Base-by-base conservation (phyloP, 371 early-diverging fungal genomes). In the Funneliformis caledonium region DNA sequence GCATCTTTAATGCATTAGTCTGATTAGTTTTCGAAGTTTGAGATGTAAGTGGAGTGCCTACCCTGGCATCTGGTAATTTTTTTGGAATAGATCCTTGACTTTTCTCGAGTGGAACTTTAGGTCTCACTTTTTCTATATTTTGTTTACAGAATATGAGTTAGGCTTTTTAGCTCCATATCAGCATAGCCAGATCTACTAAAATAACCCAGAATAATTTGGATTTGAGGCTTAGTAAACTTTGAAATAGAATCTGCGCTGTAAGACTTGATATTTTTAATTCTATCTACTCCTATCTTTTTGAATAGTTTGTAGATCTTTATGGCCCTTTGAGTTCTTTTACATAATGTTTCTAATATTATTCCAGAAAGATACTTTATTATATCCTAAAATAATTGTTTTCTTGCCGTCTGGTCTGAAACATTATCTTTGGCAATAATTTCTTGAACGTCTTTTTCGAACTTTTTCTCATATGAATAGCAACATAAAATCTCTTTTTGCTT, bases 401-500 rank as follows among this genome's bases (percentile, higher is more conserved):
- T 69, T 11, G 47, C 47, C 61, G 61, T 76, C 50, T 61, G 59
- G 19, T 76, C 61, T 26, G 62, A 16, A 61, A 76, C 1, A 33
- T 33, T 0, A 4, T 61, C 76, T 42, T 59, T 76, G n/a, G 12
- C 42, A 60, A 76, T 76, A 76, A 76, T 61, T 2, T 76, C 4
- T 59, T 33, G 59, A 76, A 76, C 62, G 0, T 37, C 26, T 61
- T 61, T 42, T 5, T 75, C 0, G 62, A 61, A 76, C 1, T 76
- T 42, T 1, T 26, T 59, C 26, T 16, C 37, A 14, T 76, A 76
- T n/a, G 12, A 22, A 14, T 61, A 76, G 31, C 60, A 60, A 42
- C 61, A 76, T 76, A 76, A 76, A 61, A 76, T 76, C 61, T 76
- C 76, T 33, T 59, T 62, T 33, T 61, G 76, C 59, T 76, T 61